A percentile compares a stretch with the other conserved stretches of the same genome.
These are phyloP conservation scores for Boletus vinaceobasis DNA, from an alignment of 768 basidiomycete genomes.

Conservation along the genomic window DNA sequence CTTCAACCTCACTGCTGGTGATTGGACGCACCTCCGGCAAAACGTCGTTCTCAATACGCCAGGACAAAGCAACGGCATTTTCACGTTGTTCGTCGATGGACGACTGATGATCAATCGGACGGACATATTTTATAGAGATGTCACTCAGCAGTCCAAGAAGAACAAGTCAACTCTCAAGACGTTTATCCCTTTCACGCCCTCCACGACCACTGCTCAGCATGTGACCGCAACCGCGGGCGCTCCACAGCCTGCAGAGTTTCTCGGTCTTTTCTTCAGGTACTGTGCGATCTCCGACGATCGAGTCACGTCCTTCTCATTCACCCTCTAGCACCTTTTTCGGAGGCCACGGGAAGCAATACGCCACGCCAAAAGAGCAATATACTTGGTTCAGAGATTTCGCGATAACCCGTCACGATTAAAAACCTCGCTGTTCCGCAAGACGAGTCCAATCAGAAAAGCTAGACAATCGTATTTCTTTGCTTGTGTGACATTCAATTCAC, in stretches of 20 bases:
- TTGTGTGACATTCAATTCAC: neutral
- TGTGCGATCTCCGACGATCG: neutral
- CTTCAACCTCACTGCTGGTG: constrained; percentile 57
- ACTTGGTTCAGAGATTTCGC: constrained; percentile 73
- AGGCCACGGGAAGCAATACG: constrained; percentile 63
- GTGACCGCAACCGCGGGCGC: neutral
- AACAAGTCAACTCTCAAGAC: neutral
- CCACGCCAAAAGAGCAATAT: constrained; percentile 71
- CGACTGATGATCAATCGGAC: constrained; percentile 45
- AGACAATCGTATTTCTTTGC: too few species aligned
- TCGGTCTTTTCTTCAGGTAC: constrained; percentile 78
- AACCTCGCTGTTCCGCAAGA: neutral
- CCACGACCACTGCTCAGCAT: neutral
- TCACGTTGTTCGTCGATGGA: constrained; percentile 65
- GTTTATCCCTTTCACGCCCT: constrained; percentile 1
- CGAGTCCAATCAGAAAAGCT: neutral
- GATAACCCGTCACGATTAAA: constrained; percentile 34
- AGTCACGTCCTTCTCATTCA: neutral
- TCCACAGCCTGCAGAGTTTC: constrained; percentile 24
- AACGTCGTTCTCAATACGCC: constrained; percentile 72
- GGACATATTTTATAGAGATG: constrained; percentile 63
- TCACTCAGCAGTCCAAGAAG: constrained; percentile 8
- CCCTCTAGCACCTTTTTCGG: constrained; percentile 64
- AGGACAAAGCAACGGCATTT: constrained; percentile 62
- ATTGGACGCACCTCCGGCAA: constrained; percentile 72